A percentile compares a stretch with the other conserved stretches of the same genome.
Evolutionary conservation across 495 filamentous ascomycete species (phyloP).

Genomic region (Friedmanniomyces simplex): DNA sequence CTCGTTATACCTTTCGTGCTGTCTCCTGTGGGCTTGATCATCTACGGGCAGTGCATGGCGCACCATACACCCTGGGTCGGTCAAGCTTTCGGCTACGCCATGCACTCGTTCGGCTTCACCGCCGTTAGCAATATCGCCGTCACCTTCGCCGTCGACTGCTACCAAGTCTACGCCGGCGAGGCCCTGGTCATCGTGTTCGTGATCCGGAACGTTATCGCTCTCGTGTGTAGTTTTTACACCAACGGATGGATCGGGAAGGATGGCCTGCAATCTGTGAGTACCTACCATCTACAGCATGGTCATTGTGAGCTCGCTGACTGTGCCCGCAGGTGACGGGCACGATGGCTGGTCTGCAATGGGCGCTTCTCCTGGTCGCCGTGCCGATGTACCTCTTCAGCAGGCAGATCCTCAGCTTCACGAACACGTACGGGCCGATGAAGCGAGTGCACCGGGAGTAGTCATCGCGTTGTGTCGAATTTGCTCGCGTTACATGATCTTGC

Average conservation of each 20-base stretch:
- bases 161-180: constrained; percentile 9
- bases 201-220: constrained; percentile 5
- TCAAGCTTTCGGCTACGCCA: constrained; percentile 17
- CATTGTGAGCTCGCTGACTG: background rate
- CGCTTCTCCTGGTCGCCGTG: constrained; percentile 1
- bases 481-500: background rate
- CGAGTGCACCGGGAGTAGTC: background rate
- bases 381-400: constrained; percentile 14
- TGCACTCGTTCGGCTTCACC: constrained; percentile 18
- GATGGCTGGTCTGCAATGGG: constrained; percentile 5
- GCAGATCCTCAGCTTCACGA: constrained; percentile 3
- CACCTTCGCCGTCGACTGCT: constrained; percentile 19
- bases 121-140: constrained; percentile 19
- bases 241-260: constrained; percentile 3
- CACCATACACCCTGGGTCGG: constrained; percentile 11
- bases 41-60: constrained; percentile 15
- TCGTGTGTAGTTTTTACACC: constrained; percentile 9
- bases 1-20: constrained; percentile 13
- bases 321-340: constrained; percentile 1
- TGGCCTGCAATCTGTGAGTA: constrained; percentile 1
- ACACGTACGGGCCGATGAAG: constrained; percentile 11
- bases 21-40: constrained; percentile 14
- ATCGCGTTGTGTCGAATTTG: background rate
- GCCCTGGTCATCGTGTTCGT: constrained; percentile 12
- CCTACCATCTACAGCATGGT: background rate